Base-by-base conservation (phyloP, 345 rosid species). In the Litchi chinensis region DNA sequence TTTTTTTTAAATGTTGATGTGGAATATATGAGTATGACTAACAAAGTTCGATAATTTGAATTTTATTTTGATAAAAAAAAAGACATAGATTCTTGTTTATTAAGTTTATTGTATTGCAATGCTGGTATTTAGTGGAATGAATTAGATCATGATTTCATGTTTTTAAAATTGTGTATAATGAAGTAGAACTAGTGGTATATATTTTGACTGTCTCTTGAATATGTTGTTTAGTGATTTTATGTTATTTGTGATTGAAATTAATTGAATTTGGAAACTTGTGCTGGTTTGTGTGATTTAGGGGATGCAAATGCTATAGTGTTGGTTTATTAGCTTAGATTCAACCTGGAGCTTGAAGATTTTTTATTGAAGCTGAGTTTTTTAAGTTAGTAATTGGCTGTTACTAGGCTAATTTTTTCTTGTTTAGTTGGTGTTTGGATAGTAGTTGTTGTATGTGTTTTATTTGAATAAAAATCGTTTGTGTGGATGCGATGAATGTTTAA, bases 81-180 rank as follows among this genome's bases (percentile, higher is more conserved):
- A 63, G n/a, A 6, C 76, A 18, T 2, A 2, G 44, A 39, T n/a
- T 57, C 50, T 11, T 60, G n/a, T 63, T 46, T 46, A 32, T 48
- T 10, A 75, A 24, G 44, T 21, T 60, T 26, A 10, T 71, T 72
- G 57, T 40, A 21, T 50, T 70, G 77, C 84, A 75, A 75, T 75
- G 79, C 76, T 40, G 68, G 39, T 8, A 56, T 7, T 56, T 48
- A 1, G 28, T 60, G 59, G n/a, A 54, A 50, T 13, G n/a, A 54
- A 54, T 54, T 50, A 50, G 56, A 50, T 60, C 70, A 10, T 22
- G 22, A 21, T 64, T 63, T 78, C 37, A 32, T 22, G 2, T 8
- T 50, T 22, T 21, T 40, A 13, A 26, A 22, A 16, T 57, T 8
- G 16, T n/a, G 54, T 21, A 62, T 43, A 43, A 0, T 28, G 70